Evolutionary conservation across 2,329 filamentous ascomycete genomes (phyloP).

Genomic region (Diaporthe aspalathi): DNA sequence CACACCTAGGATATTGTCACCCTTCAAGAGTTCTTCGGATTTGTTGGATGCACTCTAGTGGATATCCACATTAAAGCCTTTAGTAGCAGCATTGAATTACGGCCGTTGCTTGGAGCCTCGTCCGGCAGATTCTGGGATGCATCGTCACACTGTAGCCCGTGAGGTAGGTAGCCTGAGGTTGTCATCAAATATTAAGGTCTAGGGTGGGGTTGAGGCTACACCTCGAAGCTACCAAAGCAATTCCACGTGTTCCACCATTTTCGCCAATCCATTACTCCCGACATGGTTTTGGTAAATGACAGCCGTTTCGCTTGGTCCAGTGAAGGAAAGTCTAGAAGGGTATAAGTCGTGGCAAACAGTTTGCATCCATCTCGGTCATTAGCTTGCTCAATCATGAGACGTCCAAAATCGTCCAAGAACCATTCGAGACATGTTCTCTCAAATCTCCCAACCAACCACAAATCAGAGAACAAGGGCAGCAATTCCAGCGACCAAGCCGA

Average conservation of each 20-base stretch:
- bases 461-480: conserved; percentile 53
- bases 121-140: neutral
- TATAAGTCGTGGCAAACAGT: conserved; percentile 38
- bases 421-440: conserved; percentile 15
- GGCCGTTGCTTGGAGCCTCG: too few species aligned
- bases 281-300: conserved; percentile 37
- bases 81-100: neutral
- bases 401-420: conserved; percentile 39
- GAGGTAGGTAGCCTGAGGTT: neutral
- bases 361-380: conserved; percentile 35
- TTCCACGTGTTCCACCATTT: conserved; percentile 34
- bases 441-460: neutral
- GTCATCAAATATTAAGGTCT: conserved; percentile 30
- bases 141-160: too few species aligned
- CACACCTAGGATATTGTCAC: too few species aligned
- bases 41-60: neutral
- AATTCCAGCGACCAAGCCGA: conserved; percentile 52
- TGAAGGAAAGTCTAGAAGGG: conserved; percentile 41
- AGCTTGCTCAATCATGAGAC: conserved; percentile 38
- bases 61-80: too few species aligned
- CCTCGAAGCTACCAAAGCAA: conserved; percentile 26
- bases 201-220: neutral
- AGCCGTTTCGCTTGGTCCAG: conserved; percentile 31
- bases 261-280: conserved; percentile 33
- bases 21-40: neutral